These are phyloP conservation scores for Scheffersomyces amazonensis DNA, from an alignment of 805 yeast species.

Conservation along the genomic window DNA sequence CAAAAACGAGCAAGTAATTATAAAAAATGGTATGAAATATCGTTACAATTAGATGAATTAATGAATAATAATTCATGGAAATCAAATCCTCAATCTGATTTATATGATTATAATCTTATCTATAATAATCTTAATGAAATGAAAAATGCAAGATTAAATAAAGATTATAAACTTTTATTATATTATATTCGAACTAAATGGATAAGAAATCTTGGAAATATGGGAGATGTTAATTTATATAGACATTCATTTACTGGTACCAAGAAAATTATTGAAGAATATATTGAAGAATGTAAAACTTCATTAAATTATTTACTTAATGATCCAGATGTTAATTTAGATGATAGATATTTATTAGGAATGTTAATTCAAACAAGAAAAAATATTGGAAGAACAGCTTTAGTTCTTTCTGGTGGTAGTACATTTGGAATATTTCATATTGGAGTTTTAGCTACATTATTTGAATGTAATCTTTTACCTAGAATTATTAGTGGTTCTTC, in stretches of 20 bases:
- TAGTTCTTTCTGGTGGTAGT: constrained; percentile 95
- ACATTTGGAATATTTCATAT: constrained; percentile 90
- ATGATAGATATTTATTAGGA: constrained; percentile 67
- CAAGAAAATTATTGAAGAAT: constrained; percentile 77
- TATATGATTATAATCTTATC: constrained; percentile 72
- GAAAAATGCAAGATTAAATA: constrained; percentile 51
- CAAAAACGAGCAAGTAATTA: constrained; percentile 41
- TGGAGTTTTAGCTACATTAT: constrained; percentile 81
- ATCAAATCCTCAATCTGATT: constrained; percentile 49
- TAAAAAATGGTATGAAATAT: constrained; percentile 65
- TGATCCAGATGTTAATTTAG: constrained; percentile 43
- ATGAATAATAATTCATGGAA: constrained; percentile 76
- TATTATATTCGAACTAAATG: constrained; percentile 82
- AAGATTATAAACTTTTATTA: constrained; percentile 60
- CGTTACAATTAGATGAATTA: constrained; percentile 61
- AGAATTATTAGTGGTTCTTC: constrained; percentile 90
- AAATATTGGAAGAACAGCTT: constrained; percentile 90
- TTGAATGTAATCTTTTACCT: constrained; percentile 76
- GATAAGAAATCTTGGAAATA: constrained; percentile 81
- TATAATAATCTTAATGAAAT: constrained; percentile 51
- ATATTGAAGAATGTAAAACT: constrained; percentile 69
- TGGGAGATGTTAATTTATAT: constrained; percentile 78
- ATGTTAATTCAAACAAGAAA: constrained; percentile 84
- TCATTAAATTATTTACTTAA: constrained; percentile 39
- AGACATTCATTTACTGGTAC: constrained; percentile 84